Base-by-base conservation (phyloP, 2,329 filamentous ascomycete genomes). In the Botryotinia convoluta region DNA sequence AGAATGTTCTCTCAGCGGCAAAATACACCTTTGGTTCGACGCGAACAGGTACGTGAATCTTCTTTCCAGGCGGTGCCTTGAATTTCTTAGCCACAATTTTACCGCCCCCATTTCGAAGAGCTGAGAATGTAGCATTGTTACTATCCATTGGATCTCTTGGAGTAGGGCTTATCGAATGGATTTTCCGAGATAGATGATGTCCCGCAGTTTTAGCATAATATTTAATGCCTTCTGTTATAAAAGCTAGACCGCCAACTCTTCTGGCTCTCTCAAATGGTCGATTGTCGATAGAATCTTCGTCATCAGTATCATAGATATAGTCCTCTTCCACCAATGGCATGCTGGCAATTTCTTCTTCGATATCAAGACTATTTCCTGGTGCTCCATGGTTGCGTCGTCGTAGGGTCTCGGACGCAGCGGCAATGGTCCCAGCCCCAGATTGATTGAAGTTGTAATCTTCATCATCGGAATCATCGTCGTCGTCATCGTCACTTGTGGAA, bases 11-110 rank as follows among this genome's bases (percentile, higher is more conserved):
- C 83, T 99, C 96, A 0, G 94, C 95, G 35, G 96, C 96, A 81
- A 99, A 97, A 83, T 94, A 97, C 69, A 99, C 96, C 84, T 99
- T 99, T 48, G 96, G 96, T 83, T 99, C 96, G 48, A 99, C 95
- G 67, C 96, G 91, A 72, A 98, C 92, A 22, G 95, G 95, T 37
- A 99, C 96, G 79, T 98, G 95, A 74, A 99, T 98, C 82, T 93
- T 93, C 89, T 95, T 95, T 71, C 93, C 93, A 81, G 89, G 91
- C 20, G 93, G 93, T 14, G 93, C 92, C 81, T 90, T 91, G 84
- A 94, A 89, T 77, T 84, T 86, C 81, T 86, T 88, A 44, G 82
- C 85, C 39, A 91, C 86, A 83, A 90, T 78, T 79, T 87, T 83
- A 68, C 82, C 80, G 10, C 88, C 88, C 57, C 90, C 88, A 18